Base-by-base conservation (phyloP, 176 grass and related monocot species). In the Elymus sibiricus region DNA sequence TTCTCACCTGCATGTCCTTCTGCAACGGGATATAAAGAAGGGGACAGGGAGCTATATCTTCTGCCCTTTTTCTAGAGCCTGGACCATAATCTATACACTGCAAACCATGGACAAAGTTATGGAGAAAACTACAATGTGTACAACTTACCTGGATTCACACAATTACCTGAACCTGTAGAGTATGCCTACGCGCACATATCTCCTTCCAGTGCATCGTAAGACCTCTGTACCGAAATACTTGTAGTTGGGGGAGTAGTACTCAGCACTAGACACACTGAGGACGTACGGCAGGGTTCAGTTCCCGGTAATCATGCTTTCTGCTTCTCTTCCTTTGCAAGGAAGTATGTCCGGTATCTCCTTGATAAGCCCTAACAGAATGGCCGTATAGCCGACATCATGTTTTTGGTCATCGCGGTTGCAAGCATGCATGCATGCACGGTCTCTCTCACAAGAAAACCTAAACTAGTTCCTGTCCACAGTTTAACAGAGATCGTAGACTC, bases 341-440 rank as follows among this genome's bases (percentile, higher is more conserved):
- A 82, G 79, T 9, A 11, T 67, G 86, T 87, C 86, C 11, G 22
- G 70, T 44, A 31, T 35, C 68, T 40, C n/a, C 71, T 77, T 76
- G 71, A 87, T 82, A 64, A 76, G 56, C 70, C 46, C 79, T 83
- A 73, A 28, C 44, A 58, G 24, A 69, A 46, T 40, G 62, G 69
- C 47, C 85, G 38, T 75, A 27, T 75, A 81, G 86, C 61, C 72
- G 79, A 88, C 86, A 88, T 25, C 76, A 88, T 83, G 79, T 76
- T 42, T 67, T 13, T 43, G 65, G 42, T 43, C 86, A 21, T 35
- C 17, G 49, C 31, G n/a, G 29, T n/a, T 35, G 11, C 19, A 21
- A 70, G 35, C 67, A 70, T n/a, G 66, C 17, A 64, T 29, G 62
- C 11, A 77, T n/a, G 79, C 79, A 81, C 27, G 42, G 27, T 79